Base-by-base conservation (phyloP, 768 basidiomycete genomes). In the Naganishia vishniacii region DNA sequence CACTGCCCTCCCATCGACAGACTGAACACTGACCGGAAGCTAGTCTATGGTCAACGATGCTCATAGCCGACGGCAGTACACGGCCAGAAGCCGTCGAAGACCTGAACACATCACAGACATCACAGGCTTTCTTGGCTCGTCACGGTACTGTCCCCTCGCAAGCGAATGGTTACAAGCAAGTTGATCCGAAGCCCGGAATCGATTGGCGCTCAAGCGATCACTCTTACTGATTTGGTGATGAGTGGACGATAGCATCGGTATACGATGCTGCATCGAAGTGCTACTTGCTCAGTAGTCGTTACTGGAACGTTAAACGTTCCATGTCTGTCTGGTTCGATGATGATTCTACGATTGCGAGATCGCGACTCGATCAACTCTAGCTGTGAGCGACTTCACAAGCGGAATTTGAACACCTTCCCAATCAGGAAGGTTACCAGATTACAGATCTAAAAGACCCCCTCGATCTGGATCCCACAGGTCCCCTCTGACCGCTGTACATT, bases 301-400 rank as follows among this genome's bases (percentile, higher is more conserved):
- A 40, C 37, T 40, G 37, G 16, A 40, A 40, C 7, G n/a, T 40
- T 20, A 56, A n/a, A 32, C 7, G 51, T 53, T 34, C 28, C 47
- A 48, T 48, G 47, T 8, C 20, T 7, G 8, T 49, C 29, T 32
- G 31, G 53, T 56, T 56, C 53, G 53, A 56, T 56, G 53, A 56
- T 56, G 53, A 40, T 56, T 56, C 53, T 26, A 56, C 53, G 53
- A 56, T 56, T 41, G 34, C 25, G 53, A 23, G 53, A 56, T 56
- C 53, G 53, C 34, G 49, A 37, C 53, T 56, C 53, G 53, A 56
- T 56, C 20, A 56, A 15, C 34, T 37, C 8, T 15, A 37, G 34
- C 15, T 15, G 34, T 37, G 15, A 37, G 8, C 34, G 7, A 37
- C 34, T 37, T 37, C 11, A 4, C 25, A 13, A 25, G 47, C 28